Base-by-base conservation (phyloP, 768 basidiomycete species). In the Omphalotus guepiniiformis region DNA sequence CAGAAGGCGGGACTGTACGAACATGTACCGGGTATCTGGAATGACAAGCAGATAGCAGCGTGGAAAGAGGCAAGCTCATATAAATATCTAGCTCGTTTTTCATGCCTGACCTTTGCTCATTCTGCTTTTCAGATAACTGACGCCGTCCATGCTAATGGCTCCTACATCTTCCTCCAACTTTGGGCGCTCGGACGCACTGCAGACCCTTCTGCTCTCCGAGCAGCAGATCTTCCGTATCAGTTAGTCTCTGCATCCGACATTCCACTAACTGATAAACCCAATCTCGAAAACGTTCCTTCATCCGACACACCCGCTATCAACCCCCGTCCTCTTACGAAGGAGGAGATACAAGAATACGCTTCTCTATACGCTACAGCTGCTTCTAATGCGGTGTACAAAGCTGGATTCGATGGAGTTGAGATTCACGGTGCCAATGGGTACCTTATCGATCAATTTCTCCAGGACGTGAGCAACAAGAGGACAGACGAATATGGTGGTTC, bases 331-430 rank as follows among this genome's bases (percentile, higher is more conserved):
- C 56, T 78, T 21, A 71, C 67, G 1, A 62, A 45, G 9, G 58
- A 57, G 1, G 76, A 74, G 27, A 73, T 77, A 47, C 55, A 55
- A 36, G 67, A 73, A 27, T 68, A 69, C 41, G 58, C 72, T 23
- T 42, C 57, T 22, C 62, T 69, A 15, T 80, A 73, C 54, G 71
- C 64, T 15, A 58, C 63, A 2, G 78, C 73, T 0, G 74, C 80
- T 9, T 62, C 60, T 21, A 70, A 70, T 42, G 72, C 74, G 29
- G 61, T 79, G 25, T 55, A 69, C 38, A 55, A 45, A 39, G 76
- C 80, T 36, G 80, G 76, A 7, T 82, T 82, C 47, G 80, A 82
- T 49, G 80, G 79, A 23, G 66, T 79, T 3, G 79, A 83, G 63
- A 64, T 74, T 51, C 63, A 65, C 32, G 57, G 47, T 8, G 61